phyloP scores from a whole-genome alignment of 768 basidiomycete species.

The Tulasnella sp. region DNA sequence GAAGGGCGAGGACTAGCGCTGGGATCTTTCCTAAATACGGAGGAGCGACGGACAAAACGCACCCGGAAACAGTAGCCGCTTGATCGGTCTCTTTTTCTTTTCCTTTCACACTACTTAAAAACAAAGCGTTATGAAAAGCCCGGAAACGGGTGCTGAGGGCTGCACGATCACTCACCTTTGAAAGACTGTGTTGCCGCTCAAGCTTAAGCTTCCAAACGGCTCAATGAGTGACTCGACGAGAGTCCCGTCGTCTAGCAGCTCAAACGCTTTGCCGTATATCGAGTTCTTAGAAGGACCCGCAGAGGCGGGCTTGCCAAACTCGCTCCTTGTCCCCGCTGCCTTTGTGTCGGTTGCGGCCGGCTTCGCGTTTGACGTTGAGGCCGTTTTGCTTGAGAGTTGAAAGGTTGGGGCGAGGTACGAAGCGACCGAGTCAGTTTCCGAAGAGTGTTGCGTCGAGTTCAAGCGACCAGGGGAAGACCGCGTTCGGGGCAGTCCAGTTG shows the following conservation, averaged over 20 bases:
- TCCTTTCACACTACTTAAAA: not conserved
- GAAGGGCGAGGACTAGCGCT: not conserved
- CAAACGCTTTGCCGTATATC: conserved; percentile 5
- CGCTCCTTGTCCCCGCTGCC: not conserved
- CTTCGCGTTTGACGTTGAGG: not conserved
- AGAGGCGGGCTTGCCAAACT: not conserved
- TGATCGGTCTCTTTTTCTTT: not conserved
- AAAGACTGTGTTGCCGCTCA: not conserved
- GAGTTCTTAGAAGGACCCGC: not conserved
- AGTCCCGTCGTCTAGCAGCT: conserved; percentile 8
- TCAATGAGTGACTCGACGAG: not conserved
- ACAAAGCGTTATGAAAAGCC: not conserved
- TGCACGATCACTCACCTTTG: not conserved
- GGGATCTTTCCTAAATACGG: not conserved
- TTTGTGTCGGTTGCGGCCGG: not conserved
- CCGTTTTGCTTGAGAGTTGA: not conserved
- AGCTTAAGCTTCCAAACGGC: not conserved
- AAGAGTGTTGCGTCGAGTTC: not conserved
- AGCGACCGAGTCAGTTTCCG: not conserved
- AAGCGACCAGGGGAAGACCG: not conserved
- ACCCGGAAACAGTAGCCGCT: not conserved
- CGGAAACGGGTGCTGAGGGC: not conserved
- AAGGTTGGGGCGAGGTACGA: not conserved
- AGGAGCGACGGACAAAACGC: not conserved
- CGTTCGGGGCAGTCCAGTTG: not conserved